Evolutionary conservation across 495 filamentous ascomycete genomes (phyloP).

Genomic region (Tuber umbilicatum): DNA sequence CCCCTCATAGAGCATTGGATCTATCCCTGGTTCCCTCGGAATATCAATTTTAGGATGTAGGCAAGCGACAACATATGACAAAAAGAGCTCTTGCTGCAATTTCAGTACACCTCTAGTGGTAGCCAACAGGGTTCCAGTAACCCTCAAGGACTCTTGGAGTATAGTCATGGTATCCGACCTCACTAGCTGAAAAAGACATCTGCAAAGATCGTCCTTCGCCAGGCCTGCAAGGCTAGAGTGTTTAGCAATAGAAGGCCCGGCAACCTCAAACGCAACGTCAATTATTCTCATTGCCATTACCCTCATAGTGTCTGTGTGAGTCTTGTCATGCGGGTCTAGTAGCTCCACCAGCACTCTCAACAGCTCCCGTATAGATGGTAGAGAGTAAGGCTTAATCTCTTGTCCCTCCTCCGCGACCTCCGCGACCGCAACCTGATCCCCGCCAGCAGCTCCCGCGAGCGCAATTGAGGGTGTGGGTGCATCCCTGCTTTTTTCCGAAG

Average conservation of each 20-base stretch:
- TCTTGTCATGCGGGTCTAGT: slow-evolving; percentile 82
- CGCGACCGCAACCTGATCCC: slow-evolving; percentile 24
- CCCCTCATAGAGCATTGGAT: slow-evolving; percentile 85
- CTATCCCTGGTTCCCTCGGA: slow-evolving; percentile 79
- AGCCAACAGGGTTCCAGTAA: slow-evolving; percentile 80
- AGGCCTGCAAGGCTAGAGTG: slow-evolving; percentile 82
- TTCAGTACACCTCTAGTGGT: slow-evolving; percentile 91
- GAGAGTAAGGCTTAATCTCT: slow-evolving; percentile 73
- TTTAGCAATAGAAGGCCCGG: slow-evolving; percentile 88
- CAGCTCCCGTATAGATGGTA: slow-evolving; percentile 88
- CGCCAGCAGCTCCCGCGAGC: slow-evolving; percentile 31
- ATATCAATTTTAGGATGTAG: slow-evolving; percentile 89
- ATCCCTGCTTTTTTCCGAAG: slow-evolving; percentile 30
- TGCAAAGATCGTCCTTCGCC: slow-evolving; percentile 88
- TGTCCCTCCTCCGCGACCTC: slow-evolving; percentile 45
- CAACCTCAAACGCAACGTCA: slow-evolving; percentile 93
- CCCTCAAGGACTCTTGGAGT: slow-evolving; percentile 81
- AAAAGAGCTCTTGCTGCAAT: slow-evolving; percentile 91
- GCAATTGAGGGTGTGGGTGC: slow-evolving; percentile 30
- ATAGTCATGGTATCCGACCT: slow-evolving; percentile 93
- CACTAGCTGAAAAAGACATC: slow-evolving; percentile 92
- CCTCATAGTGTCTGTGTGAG: slow-evolving; percentile 88
- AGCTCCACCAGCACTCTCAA: slow-evolving; percentile 94
- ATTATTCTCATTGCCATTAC: slow-evolving; percentile 97
- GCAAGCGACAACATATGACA: slow-evolving; percentile 91